Base-by-base conservation (phyloP, 768 basidiomycete genomes). In the Grammothele lineata region DNA sequence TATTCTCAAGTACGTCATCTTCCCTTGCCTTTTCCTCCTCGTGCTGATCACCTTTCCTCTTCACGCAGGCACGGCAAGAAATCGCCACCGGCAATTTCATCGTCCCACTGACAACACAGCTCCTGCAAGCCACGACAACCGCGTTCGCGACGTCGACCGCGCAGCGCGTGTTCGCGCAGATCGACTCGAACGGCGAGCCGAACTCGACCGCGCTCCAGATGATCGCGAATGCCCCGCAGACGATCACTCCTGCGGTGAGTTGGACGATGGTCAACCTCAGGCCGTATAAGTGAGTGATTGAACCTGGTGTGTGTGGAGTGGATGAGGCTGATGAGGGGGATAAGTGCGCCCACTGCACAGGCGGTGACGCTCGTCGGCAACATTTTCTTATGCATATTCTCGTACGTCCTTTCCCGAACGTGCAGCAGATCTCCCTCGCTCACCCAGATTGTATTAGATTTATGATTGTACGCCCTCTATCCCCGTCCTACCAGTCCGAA, bases 341-440 rank as follows among this genome's bases (percentile, higher is more conserved):
- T 11, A n/a, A 60, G 57, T 12, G 51, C 63, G 2, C 59, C 67
- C 1, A 67, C 72, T 5, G 70, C 72, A 0, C 62, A 63, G 11
- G 73, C 73, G 3, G 65, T 73, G 38, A 70, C 68, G 2, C 66
- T 75, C 6, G 74, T 76, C 46, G 74, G 67, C 6, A 59, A 63
- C 41, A 69, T 68, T 27, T 70, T 63, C 50, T 36, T 63, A 25
- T 51, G 50, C 37, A 61, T 63, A 26, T 63, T 63, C 36, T 37
- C 57, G 61, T 62, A 37, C 48, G 61, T 62, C 17, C 35, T 61
- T 22, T 61, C n/a, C 14, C 26, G n/a, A n/a, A n/a, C n/a, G n/a
- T n/a, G n/a, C n/a, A n/a, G n/a, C n/a, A n/a, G n/a, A n/a, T n/a
- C n/a, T n/a, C n/a, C n/a, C n/a, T n/a, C n/a, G n/a, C n/a, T n/a